Conservation (phyloP, 169 alveolate species). For the Plasmodium cynomolgi region DNA sequence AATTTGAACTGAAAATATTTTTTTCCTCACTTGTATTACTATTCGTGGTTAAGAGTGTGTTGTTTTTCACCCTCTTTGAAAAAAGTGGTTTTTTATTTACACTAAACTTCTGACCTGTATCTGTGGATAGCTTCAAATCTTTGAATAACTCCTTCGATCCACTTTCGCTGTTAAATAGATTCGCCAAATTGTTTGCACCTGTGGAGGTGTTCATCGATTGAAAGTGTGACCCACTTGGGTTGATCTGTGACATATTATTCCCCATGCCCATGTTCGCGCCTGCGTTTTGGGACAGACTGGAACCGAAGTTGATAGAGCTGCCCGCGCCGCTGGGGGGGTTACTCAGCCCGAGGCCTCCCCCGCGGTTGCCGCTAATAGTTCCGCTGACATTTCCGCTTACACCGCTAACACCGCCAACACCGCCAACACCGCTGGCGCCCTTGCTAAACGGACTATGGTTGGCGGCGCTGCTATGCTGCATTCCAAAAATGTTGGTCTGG, state of each 20-base stretch:
- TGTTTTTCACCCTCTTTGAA: slow-evolving; percentile 31
- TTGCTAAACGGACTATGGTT: slow-evolving; percentile 27
- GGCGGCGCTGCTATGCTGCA: neutral
- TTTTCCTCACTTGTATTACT: neutral
- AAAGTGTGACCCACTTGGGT: neutral
- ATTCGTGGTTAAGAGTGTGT: slow-evolving; percentile 7
- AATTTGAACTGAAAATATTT: slow-evolving; percentile 61
- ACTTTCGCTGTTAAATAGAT: slow-evolving; percentile 26
- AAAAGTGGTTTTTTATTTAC: slow-evolving; percentile 71
- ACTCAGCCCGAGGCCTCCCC: neutral
- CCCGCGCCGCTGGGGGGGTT: neutral
- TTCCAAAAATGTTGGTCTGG: slow-evolving; percentile 34
- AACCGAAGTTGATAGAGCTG: neutral
- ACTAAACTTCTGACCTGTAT: slow-evolving; percentile 30
- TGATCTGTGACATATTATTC: neutral
- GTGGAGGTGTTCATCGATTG: neutral
- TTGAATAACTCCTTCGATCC: slow-evolving; percentile 74
- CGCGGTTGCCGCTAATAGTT: neutral
- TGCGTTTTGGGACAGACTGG: neutral
- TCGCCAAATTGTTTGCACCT: neutral
- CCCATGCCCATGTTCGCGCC: neutral
- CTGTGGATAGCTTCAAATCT: slow-evolving; percentile 41
- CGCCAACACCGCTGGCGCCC: neutral
- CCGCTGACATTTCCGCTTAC: neutral
- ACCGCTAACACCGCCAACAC: neutral